Percentiles rank a stretch among this genome's conserved stretches.
Conservation (phyloP, 371 early-diverging fungal genomes). For the Lichtheimia ramosa region DNA sequence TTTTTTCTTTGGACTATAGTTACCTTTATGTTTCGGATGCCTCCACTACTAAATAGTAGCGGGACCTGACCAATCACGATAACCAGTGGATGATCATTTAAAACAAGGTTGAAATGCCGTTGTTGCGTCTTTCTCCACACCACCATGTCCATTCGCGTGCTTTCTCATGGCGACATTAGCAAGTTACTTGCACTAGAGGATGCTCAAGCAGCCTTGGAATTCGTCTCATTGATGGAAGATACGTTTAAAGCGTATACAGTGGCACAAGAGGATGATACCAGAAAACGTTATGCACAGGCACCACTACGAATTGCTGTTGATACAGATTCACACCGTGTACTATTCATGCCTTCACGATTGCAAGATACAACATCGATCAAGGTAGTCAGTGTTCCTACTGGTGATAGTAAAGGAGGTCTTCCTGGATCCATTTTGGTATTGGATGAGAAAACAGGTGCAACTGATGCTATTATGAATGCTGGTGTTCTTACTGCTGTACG, state of each 20-base stretch:
- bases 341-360: conserved; percentile 64
- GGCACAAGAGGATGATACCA: conserved; percentile 20
- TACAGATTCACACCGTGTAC: conserved; percentile 42
- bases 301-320: conserved; percentile 49
- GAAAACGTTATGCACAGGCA: conserved; percentile 43
- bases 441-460: conserved; percentile 50
- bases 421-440: conserved; percentile 57
- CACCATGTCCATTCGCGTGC: conserved; percentile 25
- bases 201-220: conserved; percentile 16
- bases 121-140: neutral
- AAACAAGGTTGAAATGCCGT: conserved; percentile 3
- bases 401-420: conserved; percentile 48
- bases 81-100: neutral
- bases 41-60: no score
- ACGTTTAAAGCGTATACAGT: conserved; percentile 33
- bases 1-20: no score
- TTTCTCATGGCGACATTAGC: conserved; percentile 31
- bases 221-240: conserved; percentile 41
- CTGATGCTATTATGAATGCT: conserved; percentile 59
- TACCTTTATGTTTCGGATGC: no score
- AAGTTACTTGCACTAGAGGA: conserved; percentile 23
- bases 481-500: conserved; percentile 56
- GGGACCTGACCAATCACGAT: no score
- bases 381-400: conserved; percentile 55
- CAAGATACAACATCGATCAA: conserved; percentile 55